Evolutionary conservation across 495 filamentous ascomycete species (phyloP).

Genomic region (Penicillium turbatum): DNA sequence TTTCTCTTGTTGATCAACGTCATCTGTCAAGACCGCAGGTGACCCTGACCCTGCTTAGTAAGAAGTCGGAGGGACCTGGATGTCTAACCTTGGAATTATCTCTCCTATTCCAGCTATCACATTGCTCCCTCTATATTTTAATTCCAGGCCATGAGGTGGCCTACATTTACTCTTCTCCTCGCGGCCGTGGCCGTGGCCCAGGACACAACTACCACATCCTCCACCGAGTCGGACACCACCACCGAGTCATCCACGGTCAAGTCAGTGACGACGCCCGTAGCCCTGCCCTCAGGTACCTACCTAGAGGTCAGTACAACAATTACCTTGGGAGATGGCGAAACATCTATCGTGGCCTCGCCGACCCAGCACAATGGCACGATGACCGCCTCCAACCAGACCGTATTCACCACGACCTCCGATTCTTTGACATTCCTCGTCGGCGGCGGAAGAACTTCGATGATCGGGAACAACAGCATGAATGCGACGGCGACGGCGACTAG

Average conservation of each 20-base stretch:
- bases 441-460: constrained; percentile 26
- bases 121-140: not conserved
- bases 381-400: constrained; percentile 31
- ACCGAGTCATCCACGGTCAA: constrained; percentile 13
- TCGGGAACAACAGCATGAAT: constrained; percentile 43
- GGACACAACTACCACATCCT: constrained; percentile 1
- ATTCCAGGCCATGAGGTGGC: constrained; percentile 21
- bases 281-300: constrained; percentile 37
- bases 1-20: constrained; percentile 9
- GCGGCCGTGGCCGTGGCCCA: constrained; percentile 15
- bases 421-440: constrained; percentile 40
- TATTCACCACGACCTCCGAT: constrained; percentile 29
- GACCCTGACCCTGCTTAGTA: no score
- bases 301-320: constrained; percentile 38
- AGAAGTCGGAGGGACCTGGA: no score
- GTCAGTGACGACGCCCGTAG: constrained; percentile 8
- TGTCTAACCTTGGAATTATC: no score
- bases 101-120: not conserved
- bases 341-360: constrained; percentile 17
- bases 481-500: constrained; percentile 36
- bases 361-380: constrained; percentile 19
- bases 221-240: constrained; percentile 9
- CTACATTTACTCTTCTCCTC: constrained; percentile 14
- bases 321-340: constrained; percentile 26
- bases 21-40: no score